Base-by-base conservation (phyloP, 306 rosid genomes). In the Phaseolus lunatus region DNA sequence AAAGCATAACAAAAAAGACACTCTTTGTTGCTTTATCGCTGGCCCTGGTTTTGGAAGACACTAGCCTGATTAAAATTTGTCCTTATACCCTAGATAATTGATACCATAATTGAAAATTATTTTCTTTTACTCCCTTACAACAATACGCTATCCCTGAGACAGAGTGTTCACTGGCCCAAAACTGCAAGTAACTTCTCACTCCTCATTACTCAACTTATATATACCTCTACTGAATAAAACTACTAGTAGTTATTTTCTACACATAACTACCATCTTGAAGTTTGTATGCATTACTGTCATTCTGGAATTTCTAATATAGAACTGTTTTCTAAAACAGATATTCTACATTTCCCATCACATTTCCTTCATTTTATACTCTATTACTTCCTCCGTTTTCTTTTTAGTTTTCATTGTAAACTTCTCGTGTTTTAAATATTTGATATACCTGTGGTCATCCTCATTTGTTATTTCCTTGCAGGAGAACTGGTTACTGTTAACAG, bases 401-500 rank as follows among this genome's bases (percentile, higher is more conserved):
- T 45, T 24, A 23, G 4, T 24, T 68, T 47, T n/a, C 0, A 54
- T 52, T 63, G 14, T 8, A 48, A 20, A 20, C 2, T 63, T 59
- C n/a, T 37, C 19, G 16, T 27, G 54, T 41, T 41, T 29, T 76
- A 48, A 48, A 12, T 76, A 39, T 49, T 39, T 73, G 35, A 31
- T 70, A 22, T 80, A 37, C 58, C 57, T 72, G 75, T 48, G 72
- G 68, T 67, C 73, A 47, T 62, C 78, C 78, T 59, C 72, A 56
- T 65, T 31, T 50, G 16, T 76, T 58, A 43, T 49, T 73, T 75
- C 69, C 23, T 79, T 76, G 77, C 88, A 95, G 98, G 96, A 92
- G 49, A 86, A 89, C 78, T 92, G 98, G 98, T 87, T 92, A 67
- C 89, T 95, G 66, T 80, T 95, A 81, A 85, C 96, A 50, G 98